Evolutionary conservation across 805 yeast genomes (phyloP).

Genomic region (Cyberlindnera samutprakarnensis): DNA sequence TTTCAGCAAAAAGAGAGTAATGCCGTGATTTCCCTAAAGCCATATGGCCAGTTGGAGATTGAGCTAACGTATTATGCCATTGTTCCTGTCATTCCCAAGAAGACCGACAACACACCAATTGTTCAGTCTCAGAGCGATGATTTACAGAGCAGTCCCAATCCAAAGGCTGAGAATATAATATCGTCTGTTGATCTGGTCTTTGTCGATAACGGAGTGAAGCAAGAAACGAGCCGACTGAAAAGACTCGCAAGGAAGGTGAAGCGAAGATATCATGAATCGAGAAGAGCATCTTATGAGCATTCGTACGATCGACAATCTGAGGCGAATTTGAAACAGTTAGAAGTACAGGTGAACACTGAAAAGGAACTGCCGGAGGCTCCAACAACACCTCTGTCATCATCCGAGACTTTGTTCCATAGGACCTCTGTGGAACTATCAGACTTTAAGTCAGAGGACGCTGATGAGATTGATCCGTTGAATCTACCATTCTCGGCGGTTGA

Average conservation of each 20-base stretch:
- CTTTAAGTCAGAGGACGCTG: background rate
- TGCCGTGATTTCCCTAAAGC: slow-evolving; percentile 9
- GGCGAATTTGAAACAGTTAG: background rate
- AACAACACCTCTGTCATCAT: background rate
- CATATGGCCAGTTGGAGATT: slow-evolving; percentile 13
- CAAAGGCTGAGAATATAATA: slow-evolving; percentile 7
- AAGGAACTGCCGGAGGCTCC: background rate
- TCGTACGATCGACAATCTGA: slow-evolving; percentile 2
- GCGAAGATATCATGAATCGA: slow-evolving; percentile 14
- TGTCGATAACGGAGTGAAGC: slow-evolving; percentile 15
- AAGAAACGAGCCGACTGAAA: slow-evolving; percentile 15
- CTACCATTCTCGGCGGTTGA: slow-evolving; percentile 20
- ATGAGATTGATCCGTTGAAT: slow-evolving; percentile 5
- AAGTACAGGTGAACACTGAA: background rate
- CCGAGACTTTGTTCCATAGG: background rate
- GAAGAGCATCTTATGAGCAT: slow-evolving; percentile 4
- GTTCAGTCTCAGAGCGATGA: background rate
- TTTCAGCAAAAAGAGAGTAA: slow-evolving; percentile 10
- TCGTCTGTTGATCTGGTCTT: slow-evolving; percentile 20
- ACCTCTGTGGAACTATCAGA: background rate
- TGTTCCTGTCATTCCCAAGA: slow-evolving; percentile 17
- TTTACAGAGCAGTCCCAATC: background rate
- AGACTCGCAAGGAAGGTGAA: slow-evolving; percentile 14
- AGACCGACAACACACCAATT: background rate
- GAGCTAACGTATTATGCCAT: slow-evolving; percentile 20